Base-by-base conservation (phyloP, 257 asterid species). In the Eucommia ulmoides region DNA sequence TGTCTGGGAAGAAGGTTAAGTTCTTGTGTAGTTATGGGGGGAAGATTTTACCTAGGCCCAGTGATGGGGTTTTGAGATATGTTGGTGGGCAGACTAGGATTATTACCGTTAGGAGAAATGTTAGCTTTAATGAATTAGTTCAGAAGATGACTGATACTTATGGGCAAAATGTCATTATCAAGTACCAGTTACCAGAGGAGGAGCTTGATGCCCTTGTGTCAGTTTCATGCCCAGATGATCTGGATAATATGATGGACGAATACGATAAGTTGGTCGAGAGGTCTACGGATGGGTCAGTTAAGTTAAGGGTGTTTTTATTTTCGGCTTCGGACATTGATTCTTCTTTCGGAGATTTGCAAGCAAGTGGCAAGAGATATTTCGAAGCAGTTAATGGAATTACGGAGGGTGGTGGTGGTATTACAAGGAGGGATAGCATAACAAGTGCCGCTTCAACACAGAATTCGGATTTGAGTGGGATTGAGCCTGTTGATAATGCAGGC, bases 201-300 rank as follows among this genome's bases (percentile, higher is more conserved):
- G 97, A 83, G 62, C 94, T 91, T 33, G 99, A 91, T 65, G 94
- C 97, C 9, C 95, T 91, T 33, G 95, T 91, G 2, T 60, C 99
- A 2, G 92, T 91, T 77, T 83, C 97, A 8, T 81, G 95, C 55
- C 63, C 84, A 6, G 97, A 91, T 64, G 99, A 91, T 72, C 85
- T 91, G 41, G 99, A 86, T 52, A 91, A 91, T 69, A 91, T 91
- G 99, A 83, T 91, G 93, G 99, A 91, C 33, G 99, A 91, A 67
- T 83, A 81, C 71, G 88, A 86, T 49, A 91, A 75, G 79, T 56
- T 81, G 77, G 52, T 52, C 1, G 94, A 83, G 74, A 79, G 87
- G 73, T 78, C 84, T 41, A 51, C 81, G 0, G 94, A 86, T 38
- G 94, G 94, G 50, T 83, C 95, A 0, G 87, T 88, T 59, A 91